Percentiles rank a stretch among this genome's conserved stretches.
Evolutionary conservation across 352 stramenopile genomes (phyloP).

Genomic region (Phytopythium delawarense): DNA sequence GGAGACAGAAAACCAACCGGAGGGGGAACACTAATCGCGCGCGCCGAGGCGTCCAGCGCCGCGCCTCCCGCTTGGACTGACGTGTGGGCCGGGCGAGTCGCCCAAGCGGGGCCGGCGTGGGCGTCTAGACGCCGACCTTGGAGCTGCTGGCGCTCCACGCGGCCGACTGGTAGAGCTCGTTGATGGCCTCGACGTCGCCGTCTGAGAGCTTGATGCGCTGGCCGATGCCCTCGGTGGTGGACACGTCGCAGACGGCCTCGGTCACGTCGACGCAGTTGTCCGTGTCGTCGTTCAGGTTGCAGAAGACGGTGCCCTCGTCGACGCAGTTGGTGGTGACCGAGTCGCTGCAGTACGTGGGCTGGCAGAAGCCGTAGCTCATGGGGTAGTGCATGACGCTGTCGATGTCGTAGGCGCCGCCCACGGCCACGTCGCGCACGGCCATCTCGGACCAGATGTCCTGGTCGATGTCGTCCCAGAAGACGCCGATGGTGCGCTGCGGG

Average conservation of each 20-base stretch:
- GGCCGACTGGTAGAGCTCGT: conserved; percentile 27
- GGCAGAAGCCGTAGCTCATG: conserved; percentile 73
- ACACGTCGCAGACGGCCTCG: conserved; percentile 47
- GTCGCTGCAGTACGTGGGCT: conserved; percentile 41
- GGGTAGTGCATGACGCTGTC: conserved; percentile 83
- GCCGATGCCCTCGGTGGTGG: conserved; percentile 50
- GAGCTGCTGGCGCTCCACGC: conserved; percentile 22
- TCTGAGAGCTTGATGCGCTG: conserved; percentile 54
- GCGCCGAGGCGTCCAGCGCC: background rate
- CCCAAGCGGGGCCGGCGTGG: background rate
- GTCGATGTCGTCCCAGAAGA: conserved; percentile 76
- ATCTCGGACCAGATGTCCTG: conserved; percentile 73
- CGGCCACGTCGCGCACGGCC: conserved; percentile 58
- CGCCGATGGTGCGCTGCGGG: conserved; percentile 50
- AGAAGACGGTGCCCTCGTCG: conserved; percentile 48
- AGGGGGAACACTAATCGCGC: conserved; percentile 1
- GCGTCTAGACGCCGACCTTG: conserved; percentile 20
- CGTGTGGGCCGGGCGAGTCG: too few species aligned
- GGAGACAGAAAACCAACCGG: background rate
- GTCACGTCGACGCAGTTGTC: conserved; percentile 57
- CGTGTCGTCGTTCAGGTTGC: conserved; percentile 63
- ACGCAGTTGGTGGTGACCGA: conserved; percentile 48
- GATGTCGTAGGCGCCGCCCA: conserved; percentile 63
- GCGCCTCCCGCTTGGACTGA: background rate
- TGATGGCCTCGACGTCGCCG: conserved; percentile 44